Conservation (phyloP, 495 filamentous ascomycete species). For the Neurospora tetraspora region DNA sequence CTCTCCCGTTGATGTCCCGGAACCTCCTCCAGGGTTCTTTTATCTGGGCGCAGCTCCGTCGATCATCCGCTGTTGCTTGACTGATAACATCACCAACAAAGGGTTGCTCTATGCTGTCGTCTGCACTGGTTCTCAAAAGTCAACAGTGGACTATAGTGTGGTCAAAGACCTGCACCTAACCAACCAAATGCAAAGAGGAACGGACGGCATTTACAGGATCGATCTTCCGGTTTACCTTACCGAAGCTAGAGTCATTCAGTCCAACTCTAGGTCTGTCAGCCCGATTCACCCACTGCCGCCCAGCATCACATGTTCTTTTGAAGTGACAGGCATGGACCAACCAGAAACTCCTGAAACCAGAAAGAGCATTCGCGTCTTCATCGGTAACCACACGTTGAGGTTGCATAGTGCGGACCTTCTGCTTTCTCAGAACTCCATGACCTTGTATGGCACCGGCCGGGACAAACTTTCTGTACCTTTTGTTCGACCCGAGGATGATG, state of each 20-base stretch:
- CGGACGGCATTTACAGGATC: conserved; percentile 54
- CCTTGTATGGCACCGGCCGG: conserved; percentile 74
- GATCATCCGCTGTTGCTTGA: conserved; percentile 94
- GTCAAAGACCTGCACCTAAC: conserved; percentile 61
- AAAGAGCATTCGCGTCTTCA: conserved; percentile 62
- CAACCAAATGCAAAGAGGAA: conserved; percentile 52
- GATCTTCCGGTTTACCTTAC: conserved; percentile 78
- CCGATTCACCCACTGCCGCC: conserved; percentile 67
- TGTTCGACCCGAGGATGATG: conserved; percentile 84
- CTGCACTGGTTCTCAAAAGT: conserved; percentile 85
- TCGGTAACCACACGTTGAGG: conserved; percentile 81
- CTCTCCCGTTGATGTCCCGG: conserved; percentile 54
- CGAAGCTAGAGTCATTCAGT: conserved; percentile 72
- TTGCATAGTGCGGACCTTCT: conserved; percentile 83
- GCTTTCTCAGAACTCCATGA: conserved; percentile 82
- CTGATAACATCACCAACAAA: conserved; percentile 73
- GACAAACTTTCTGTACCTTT: conserved; percentile 88
- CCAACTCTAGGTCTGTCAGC: conserved; percentile 61
- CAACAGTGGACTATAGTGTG: conserved; percentile 61
- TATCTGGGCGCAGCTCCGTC: conserved; percentile 78
- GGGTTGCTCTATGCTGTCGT: conserved; percentile 83
- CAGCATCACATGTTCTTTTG: conserved; percentile 64
- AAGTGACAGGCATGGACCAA: conserved; percentile 48
- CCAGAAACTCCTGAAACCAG: conserved; percentile 34
- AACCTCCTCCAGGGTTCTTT: conserved; percentile 73